Conservation (phyloP, 495 filamentous ascomycete genomes). For the Xanthoparmelia taractica region DNA sequence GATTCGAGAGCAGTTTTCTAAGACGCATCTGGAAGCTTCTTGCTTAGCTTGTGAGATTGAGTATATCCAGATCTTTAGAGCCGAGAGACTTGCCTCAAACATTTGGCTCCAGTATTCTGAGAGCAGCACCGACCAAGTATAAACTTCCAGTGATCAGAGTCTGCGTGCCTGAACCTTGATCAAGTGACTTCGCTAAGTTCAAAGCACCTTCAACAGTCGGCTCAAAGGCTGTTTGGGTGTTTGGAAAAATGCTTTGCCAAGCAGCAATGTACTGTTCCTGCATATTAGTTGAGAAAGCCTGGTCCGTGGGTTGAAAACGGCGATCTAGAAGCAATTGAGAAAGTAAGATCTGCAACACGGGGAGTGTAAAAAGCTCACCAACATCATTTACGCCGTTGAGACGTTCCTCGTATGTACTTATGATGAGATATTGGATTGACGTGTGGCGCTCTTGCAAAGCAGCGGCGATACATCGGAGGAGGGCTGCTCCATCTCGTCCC, state of each 20-base stretch:
- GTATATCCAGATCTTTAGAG: too few relatives aligned
- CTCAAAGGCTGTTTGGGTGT: constrained; percentile 24
- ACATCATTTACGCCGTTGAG: constrained; percentile 19
- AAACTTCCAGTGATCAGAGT: constrained; percentile 56
- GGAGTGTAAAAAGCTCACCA: background rate
- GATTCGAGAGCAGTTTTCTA: too few relatives aligned
- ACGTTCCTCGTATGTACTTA: constrained; percentile 33
- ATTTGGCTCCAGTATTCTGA: constrained; percentile 32
- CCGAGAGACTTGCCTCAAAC: too few relatives aligned
- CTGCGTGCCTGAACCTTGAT: constrained; percentile 29
- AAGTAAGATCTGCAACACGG: background rate
- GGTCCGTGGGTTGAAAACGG: constrained; percentile 24
- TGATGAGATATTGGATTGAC: constrained; percentile 30
- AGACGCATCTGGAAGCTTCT: too few relatives aligned
- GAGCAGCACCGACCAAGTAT: constrained; percentile 52
- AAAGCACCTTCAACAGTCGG: constrained; percentile 33
- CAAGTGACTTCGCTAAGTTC: constrained; percentile 27
- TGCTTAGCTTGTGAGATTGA: too few relatives aligned
- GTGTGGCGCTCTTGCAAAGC: constrained; percentile 26
- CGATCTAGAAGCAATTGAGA: constrained; percentile 26
- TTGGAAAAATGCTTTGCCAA: constrained; percentile 28
- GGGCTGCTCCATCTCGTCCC: constrained; percentile 31
- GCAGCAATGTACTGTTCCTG: constrained; percentile 26
- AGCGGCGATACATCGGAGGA: constrained; percentile 30
- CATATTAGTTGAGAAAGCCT: constrained; percentile 26